Evolutionary conservation across 2,329 filamentous ascomycete species (phyloP).

Genomic region (Dothistroma pini): DNA sequence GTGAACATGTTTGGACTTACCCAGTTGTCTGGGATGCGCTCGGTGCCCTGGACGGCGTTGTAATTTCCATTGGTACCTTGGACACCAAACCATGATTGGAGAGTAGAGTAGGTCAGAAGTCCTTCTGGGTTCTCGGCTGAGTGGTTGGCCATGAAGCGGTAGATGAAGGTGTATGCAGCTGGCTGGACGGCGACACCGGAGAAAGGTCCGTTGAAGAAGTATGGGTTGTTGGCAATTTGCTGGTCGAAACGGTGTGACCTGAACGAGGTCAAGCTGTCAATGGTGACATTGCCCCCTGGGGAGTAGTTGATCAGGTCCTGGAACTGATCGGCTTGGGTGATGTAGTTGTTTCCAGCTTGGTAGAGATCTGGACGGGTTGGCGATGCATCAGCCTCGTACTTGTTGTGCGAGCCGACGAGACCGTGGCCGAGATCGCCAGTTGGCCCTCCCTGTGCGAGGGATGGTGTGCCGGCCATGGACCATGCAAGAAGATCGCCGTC

Average conservation of each 20-base stretch:
- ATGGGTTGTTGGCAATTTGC: conserved; percentile 30
- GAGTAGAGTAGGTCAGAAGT: conserved; percentile 18
- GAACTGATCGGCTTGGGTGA: conserved; percentile 26
- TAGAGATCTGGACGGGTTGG: conserved; percentile 36
- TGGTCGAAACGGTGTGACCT: conserved; percentile 24
- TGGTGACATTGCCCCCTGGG: conserved; percentile 15
- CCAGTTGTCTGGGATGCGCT: conserved; percentile 30
- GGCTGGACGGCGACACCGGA: conserved; percentile 21
- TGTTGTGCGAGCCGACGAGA: conserved; percentile 32
- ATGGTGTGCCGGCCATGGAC: conserved; percentile 32
- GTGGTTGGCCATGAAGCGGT: conserved; percentile 28
- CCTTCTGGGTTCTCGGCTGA: conserved; percentile 24
- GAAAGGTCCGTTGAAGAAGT: conserved; percentile 32
- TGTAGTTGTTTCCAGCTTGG: conserved; percentile 28
- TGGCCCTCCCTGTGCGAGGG: conserved; percentile 9
- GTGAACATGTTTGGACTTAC: not conserved
- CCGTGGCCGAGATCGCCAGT: conserved; percentile 22
- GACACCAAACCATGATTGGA: conserved; percentile 28
- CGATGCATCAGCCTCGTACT: conserved; percentile 37
- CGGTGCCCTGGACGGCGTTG: conserved; percentile 20
- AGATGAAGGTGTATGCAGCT: conserved; percentile 26
- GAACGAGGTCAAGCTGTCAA: conserved; percentile 18
- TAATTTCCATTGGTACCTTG: conserved; percentile 23
- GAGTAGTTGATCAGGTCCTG: conserved; percentile 30
- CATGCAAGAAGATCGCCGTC: conserved; percentile 32